Evolutionary conservation across 2,329 filamentous ascomycete genomes (phyloP).

Genomic region (Beauveria varroae): DNA sequence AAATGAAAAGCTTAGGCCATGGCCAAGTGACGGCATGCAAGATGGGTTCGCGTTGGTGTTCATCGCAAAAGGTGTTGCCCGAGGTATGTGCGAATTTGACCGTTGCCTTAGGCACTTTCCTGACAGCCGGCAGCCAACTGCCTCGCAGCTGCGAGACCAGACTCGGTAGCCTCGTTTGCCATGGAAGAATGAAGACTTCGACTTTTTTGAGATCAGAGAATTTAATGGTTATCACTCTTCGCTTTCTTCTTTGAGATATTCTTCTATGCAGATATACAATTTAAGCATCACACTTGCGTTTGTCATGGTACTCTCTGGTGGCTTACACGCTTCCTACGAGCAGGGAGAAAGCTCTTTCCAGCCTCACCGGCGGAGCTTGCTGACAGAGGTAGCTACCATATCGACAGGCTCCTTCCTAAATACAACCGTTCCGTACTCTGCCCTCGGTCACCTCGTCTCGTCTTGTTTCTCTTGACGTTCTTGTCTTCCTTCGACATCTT

Average conservation of each 20-base stretch:
- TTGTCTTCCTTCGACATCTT: constrained; percentile 3
- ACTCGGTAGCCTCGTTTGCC: neutral
- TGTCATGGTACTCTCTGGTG: neutral
- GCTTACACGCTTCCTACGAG: neutral
- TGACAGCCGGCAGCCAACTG: neutral
- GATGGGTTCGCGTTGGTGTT: neutral
- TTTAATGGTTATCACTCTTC: neutral
- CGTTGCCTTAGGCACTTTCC: neutral
- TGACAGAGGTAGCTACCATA: neutral
- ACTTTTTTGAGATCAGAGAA: neutral
- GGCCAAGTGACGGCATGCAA: neutral
- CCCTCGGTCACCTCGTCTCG: neutral
- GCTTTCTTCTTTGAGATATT: neutral
- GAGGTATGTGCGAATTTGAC: neutral
- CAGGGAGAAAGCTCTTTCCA: neutral
- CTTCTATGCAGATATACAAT: neutral
- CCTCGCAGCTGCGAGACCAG: neutral
- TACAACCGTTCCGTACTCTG: neutral
- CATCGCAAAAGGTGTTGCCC: neutral
- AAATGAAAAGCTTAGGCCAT: neutral
- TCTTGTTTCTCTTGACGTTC: neutral
- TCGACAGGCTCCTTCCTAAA: neutral
- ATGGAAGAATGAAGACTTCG: neutral
- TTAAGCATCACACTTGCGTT: neutral
- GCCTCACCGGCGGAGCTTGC: neutral